phyloP scores from a whole-genome alignment of 2,329 filamentous ascomycete species.

The Raffaelea arxii region DNA sequence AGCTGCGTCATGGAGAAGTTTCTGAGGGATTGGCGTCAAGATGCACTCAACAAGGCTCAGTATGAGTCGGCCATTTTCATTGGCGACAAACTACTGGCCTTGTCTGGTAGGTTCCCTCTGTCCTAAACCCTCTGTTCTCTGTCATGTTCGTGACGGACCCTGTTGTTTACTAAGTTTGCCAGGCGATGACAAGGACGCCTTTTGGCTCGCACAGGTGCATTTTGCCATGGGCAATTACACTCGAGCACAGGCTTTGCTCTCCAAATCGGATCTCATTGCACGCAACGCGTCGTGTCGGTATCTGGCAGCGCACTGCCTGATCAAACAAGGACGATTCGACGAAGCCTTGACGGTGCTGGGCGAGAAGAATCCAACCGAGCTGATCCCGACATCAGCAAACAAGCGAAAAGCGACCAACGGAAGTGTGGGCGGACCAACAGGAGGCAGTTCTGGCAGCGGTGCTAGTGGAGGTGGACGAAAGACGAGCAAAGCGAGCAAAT shows the following conservation, averaged over 20 bases:
- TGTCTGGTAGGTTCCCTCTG: slow-evolving; percentile 59
- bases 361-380: slow-evolving; percentile 86
- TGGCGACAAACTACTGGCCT: slow-evolving; percentile 88
- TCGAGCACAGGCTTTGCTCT: slow-evolving; percentile 77
- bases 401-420: slow-evolving; percentile 49
- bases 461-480: slow-evolving; percentile 18
- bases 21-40: slow-evolving; percentile 87
- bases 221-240: slow-evolving; percentile 94
- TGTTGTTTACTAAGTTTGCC: not conserved
- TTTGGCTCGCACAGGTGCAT: slow-evolving; percentile 97
- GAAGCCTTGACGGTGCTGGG: slow-evolving; percentile 81
- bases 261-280: slow-evolving; percentile 69
- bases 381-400: slow-evolving; percentile 57
- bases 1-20: slow-evolving; percentile 84
- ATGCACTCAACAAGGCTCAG: slow-evolving; percentile 90
- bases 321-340: slow-evolving; percentile 84
- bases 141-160: slow-evolving; percentile 9
- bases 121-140: not conserved
- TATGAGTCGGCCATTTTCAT: slow-evolving; percentile 96
- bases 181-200: slow-evolving; percentile 92
- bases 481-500: not conserved
- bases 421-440: slow-evolving; percentile 20
- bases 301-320: slow-evolving; percentile 84
- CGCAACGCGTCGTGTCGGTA: slow-evolving; percentile 85
- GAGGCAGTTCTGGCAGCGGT: not conserved